Evolutionary conservation across 2,329 filamentous ascomycete genomes (phyloP).

Genomic region (Exophiala sp.): DNA sequence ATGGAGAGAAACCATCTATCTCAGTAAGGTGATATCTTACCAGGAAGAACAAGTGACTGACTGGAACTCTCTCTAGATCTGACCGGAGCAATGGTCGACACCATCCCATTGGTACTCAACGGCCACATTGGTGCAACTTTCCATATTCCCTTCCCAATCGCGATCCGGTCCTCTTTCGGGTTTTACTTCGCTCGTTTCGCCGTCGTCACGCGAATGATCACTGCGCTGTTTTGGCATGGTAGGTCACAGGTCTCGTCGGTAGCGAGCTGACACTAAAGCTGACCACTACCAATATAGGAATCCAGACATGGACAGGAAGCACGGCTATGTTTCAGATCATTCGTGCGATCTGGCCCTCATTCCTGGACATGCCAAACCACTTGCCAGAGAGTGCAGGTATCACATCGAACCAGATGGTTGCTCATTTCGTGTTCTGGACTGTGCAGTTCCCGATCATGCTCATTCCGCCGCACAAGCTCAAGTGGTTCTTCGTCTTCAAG

Average conservation of each 20-base stretch:
- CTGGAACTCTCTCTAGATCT: no score
- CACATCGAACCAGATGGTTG: conserved; percentile 29
- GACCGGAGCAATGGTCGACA: no score
- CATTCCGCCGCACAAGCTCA: conserved; percentile 36
- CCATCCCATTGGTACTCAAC: conserved; percentile 37
- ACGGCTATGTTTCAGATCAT: conserved; percentile 32
- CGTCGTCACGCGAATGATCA: conserved; percentile 49
- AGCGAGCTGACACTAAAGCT: no score
- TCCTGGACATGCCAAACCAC: conserved; percentile 29
- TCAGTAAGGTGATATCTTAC: no score
- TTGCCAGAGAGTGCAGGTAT: conserved; percentile 29
- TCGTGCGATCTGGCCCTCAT: conserved; percentile 41
- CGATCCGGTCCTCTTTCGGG: conserved; percentile 51
- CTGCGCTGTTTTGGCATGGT: conserved; percentile 50
- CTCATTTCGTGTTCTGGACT: conserved; percentile 29
- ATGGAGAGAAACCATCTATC: conserved; percentile 33
- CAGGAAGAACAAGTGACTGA: no score
- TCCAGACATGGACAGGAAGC: conserved; percentile 32
- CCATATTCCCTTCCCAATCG: conserved; percentile 51
- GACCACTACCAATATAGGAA: conserved; percentile 8
- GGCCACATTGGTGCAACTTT: conserved; percentile 48
- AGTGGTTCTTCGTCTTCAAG: conserved; percentile 36
- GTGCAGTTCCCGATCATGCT: conserved; percentile 31
- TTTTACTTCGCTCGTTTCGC: conserved; percentile 53
- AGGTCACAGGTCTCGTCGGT: no score